Percentiles rank a stretch among this genome's conserved stretches.
Evolutionary conservation across 495 filamentous ascomycete species (phyloP).

Genomic region (Neurospora tetraspora): DNA sequence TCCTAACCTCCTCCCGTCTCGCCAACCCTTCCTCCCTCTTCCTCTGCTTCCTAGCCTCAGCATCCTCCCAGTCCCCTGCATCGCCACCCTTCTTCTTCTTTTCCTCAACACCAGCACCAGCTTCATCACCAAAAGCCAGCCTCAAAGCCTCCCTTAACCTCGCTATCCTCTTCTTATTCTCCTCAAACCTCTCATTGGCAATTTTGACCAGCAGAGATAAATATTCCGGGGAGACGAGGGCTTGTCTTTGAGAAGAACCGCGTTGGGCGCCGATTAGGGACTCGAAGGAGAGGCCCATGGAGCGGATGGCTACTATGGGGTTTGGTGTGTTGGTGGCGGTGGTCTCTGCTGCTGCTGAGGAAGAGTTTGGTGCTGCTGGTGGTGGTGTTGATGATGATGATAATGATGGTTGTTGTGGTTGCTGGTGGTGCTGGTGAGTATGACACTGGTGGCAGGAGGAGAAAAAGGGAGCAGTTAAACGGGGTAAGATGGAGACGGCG

Average conservation of each 20-base stretch:
- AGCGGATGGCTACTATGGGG: conserved; percentile 76
- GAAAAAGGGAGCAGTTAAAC: neutral
- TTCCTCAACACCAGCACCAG: neutral
- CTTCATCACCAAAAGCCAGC: conserved; percentile 13
- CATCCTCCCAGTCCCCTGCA: conserved; percentile 45
- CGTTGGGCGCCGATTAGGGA: conserved; percentile 57
- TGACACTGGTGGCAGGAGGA: neutral
- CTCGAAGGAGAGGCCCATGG: conserved; percentile 69
- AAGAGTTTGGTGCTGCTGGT: conserved; percentile 15
- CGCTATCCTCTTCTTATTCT: conserved; percentile 60
- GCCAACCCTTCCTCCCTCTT: conserved; percentile 52
- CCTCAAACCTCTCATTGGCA: conserved; percentile 64
- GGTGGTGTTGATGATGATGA: neutral
- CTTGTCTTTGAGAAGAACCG: conserved; percentile 14
- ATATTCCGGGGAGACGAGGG: conserved; percentile 46
- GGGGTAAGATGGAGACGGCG: conserved; percentile 34
- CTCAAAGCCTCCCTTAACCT: conserved; percentile 43
- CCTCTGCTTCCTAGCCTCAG: conserved; percentile 44
- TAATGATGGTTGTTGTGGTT: neutral
- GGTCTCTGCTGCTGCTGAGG: neutral
- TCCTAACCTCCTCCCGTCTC: conserved; percentile 29
- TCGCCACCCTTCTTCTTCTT: conserved; percentile 6
- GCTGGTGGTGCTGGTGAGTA: conserved; percentile 26
- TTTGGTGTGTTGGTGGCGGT: conserved; percentile 29
- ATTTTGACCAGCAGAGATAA: conserved; percentile 54